Evolutionary conservation across 768 basidiomycete species (phyloP).

Genomic region (Mycena olivaceomarginata): DNA sequence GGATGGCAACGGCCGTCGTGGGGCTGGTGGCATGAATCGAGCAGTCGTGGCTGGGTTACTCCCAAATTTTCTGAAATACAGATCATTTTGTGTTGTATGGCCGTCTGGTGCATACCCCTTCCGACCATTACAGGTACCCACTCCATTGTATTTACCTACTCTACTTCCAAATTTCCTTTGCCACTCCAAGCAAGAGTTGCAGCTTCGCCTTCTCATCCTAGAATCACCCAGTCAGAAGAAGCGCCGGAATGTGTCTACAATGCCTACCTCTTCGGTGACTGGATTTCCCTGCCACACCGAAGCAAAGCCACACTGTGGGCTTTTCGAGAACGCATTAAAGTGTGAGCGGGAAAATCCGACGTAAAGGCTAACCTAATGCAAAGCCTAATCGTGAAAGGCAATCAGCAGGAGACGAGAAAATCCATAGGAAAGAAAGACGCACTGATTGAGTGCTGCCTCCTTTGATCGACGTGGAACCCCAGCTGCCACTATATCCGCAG

Average conservation of each 20-base stretch:
- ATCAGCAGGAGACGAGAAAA: slow-evolving; percentile 21
- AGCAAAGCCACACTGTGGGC: slow-evolving; percentile 81
- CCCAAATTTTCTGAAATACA: too few species aligned
- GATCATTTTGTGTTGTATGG: too few species aligned
- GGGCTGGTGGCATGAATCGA: too few species aligned
- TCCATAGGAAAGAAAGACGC: slow-evolving; percentile 42
- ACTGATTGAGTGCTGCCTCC: slow-evolving; percentile 73
- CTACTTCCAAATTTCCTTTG: slow-evolving; percentile 67
- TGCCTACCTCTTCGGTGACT: slow-evolving; percentile 66
- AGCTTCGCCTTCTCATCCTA: slow-evolving; percentile 73
- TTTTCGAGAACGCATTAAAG: slow-evolving; percentile 39
- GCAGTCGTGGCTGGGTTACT: too few species aligned
- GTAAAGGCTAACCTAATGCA: slow-evolving; percentile 57
- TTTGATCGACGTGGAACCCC: slow-evolving; percentile 66
- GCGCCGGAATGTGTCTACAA: slow-evolving; percentile 12
- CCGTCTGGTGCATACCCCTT: too few species aligned
- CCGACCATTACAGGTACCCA: background rate
- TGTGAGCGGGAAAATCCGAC: slow-evolving; percentile 12
- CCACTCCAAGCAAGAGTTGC: slow-evolving; percentile 63
- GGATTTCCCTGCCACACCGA: slow-evolving; percentile 76
- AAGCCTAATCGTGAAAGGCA: slow-evolving; percentile 57
- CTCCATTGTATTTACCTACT: background rate
- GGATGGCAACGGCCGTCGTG: too few species aligned
- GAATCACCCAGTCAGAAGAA: slow-evolving; percentile 7
- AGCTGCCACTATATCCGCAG: slow-evolving; percentile 68